Conservation (phyloP, 2,329 filamentous ascomycete species). For the Corinectria fuckeliana region DNA sequence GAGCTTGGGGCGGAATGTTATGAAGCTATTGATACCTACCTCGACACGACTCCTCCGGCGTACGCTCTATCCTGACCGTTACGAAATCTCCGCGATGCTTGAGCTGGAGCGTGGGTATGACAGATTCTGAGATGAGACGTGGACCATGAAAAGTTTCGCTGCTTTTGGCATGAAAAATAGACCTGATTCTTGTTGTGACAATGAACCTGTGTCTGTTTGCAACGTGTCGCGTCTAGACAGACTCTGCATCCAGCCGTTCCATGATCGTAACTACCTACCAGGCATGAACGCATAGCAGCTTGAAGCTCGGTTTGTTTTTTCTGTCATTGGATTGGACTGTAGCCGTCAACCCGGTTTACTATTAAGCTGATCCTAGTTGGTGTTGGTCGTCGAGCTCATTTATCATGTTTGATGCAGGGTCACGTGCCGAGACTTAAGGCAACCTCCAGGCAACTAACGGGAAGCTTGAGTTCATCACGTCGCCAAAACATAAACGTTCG, state of each 20-base stretch:
- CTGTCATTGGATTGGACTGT: too few species aligned
- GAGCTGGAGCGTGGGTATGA: conserved; percentile 7
- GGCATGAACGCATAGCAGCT: too few species aligned
- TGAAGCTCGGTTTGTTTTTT: too few species aligned
- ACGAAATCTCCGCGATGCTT: conserved; percentile 2
- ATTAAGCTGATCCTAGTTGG: background rate
- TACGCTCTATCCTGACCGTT: background rate
- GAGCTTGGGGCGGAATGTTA: conserved; percentile 15
- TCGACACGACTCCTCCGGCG: conserved; percentile 1
- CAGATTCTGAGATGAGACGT: conserved; percentile 21
- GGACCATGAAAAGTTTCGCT: conserved; percentile 36
- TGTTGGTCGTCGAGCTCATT: background rate
- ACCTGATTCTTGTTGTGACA: conserved; percentile 17
- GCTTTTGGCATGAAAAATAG: conserved; percentile 34
- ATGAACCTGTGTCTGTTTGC: background rate
- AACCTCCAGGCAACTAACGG: too few species aligned
- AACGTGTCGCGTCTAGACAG: background rate
- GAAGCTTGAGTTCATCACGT: background rate
- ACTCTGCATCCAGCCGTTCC: background rate
- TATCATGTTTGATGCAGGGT: background rate
- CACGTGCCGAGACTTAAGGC: background rate
- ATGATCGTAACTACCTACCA: background rate
- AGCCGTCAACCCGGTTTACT: background rate
- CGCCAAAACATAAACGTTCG: background rate
- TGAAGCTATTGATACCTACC: conserved; percentile 19